Evolutionary conservation across 495 filamentous ascomycete genomes (phyloP).

Genomic region (Aspergillus kassunensis): DNA sequence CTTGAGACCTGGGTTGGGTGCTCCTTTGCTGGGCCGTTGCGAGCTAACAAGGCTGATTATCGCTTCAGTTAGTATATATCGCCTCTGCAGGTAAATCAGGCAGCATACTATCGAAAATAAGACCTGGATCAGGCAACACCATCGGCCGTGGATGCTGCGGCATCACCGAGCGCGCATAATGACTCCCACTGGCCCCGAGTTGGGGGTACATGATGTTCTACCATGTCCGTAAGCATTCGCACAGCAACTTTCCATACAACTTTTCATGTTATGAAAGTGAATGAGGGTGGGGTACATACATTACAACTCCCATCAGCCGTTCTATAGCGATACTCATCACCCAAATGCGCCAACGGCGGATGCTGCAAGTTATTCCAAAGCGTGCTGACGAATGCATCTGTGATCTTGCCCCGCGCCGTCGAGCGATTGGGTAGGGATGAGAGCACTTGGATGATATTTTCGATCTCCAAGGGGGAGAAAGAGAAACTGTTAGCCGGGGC

Average conservation of each 20-base stretch:
- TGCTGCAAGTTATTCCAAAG: slow-evolving; percentile 60
- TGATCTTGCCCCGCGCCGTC: slow-evolving; percentile 40
- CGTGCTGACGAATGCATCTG: slow-evolving; percentile 48
- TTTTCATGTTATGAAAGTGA: neutral
- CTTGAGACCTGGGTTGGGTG: slow-evolving; percentile 67
- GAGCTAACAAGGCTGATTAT: slow-evolving; percentile 47
- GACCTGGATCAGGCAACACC: slow-evolving; percentile 60
- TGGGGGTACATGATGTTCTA: slow-evolving; percentile 50
- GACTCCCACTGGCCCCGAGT: slow-evolving; percentile 43
- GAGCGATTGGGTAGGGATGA: slow-evolving; percentile 38
- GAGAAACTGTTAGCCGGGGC: neutral
- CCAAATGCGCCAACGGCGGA: slow-evolving; percentile 55
- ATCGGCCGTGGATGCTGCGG: slow-evolving; percentile 49
- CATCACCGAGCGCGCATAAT: slow-evolving; percentile 61
- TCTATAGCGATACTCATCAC: slow-evolving; percentile 53
- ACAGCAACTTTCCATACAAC: too few relatives aligned
- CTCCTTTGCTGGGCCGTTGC: slow-evolving; percentile 39
- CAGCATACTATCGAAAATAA: slow-evolving; percentile 56
- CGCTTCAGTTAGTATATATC: too few relatives aligned
- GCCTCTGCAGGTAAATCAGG: neutral
- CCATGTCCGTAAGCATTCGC: neutral
- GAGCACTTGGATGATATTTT: slow-evolving; percentile 12
- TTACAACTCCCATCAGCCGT: slow-evolving; percentile 56
- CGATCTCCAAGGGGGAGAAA: slow-evolving; percentile 7
- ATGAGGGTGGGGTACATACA: slow-evolving; percentile 14